These are phyloP conservation scores for Camelina neglecta DNA, from an alignment of 345 rosid genomes.

Conservation along the genomic window DNA sequence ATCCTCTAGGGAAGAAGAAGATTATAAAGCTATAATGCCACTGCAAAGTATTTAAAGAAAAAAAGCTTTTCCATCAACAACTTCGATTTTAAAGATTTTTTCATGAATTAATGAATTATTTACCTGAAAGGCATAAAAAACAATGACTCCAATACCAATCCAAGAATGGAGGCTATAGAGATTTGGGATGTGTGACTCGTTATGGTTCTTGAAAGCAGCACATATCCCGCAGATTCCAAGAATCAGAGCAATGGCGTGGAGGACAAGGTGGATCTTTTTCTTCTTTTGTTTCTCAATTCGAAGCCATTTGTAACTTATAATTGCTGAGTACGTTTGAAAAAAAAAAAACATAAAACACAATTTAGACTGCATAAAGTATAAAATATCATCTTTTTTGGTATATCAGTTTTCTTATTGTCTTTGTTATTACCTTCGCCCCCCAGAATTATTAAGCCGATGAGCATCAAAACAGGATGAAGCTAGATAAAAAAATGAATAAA, in stretches of 20 bases:
- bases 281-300: conserved; percentile 60
- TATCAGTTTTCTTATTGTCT: not conserved
- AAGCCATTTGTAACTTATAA: conserved; percentile 70
- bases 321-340: conserved; percentile 52
- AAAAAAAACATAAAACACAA: not conserved
- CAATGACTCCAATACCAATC: conserved; percentile 72
- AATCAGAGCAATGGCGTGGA: conserved; percentile 67
- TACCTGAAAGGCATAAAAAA: conserved; percentile 80
- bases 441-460: conserved; percentile 72
- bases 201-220: conserved; percentile 78
- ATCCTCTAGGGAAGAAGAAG: conserved; percentile 77
- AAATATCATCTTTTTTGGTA: not conserved
- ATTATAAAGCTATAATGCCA: conserved; percentile 74
- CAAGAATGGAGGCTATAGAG: conserved; percentile 94
- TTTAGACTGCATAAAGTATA: conserved; percentile 7
- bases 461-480: conserved; percentile 87
- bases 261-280: conserved; percentile 68
- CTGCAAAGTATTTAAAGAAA: conserved; percentile 41
- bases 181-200: conserved; percentile 68
- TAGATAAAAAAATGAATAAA: conserved; percentile 7
- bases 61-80: not conserved
- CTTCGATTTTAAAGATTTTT: not conserved
- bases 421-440: conserved; percentile 84
- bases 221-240: conserved; percentile 69
- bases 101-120: not conserved